These are phyloP conservation scores for Trichoderma harzianum DNA, from an alignment of 2,329 filamentous ascomycete species.

Conservation along the genomic window DNA sequence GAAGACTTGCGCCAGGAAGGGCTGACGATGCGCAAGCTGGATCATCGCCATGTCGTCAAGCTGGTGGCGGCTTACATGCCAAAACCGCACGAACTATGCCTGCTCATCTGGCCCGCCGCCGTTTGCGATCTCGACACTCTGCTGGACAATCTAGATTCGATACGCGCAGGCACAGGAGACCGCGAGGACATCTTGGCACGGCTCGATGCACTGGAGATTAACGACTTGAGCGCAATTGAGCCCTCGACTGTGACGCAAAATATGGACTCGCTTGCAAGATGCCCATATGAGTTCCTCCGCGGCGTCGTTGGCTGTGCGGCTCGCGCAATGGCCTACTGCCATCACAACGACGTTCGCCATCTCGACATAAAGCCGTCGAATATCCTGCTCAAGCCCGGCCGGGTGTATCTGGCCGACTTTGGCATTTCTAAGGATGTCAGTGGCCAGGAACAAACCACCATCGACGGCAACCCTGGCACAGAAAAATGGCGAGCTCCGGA, in stretches of 20 bases:
- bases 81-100: slow-evolving; percentile 39
- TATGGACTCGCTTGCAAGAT: slow-evolving; percentile 27
- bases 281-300: slow-evolving; percentile 41
- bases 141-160: slow-evolving; percentile 41
- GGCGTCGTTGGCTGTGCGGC: slow-evolving; percentile 44
- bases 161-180: slow-evolving; percentile 38
- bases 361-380: slow-evolving; percentile 49
- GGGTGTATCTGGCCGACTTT: slow-evolving; percentile 49
- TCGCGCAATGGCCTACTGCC: slow-evolving; percentile 42
- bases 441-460: slow-evolving; percentile 44
- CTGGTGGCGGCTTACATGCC: slow-evolving; percentile 46
- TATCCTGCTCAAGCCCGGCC: slow-evolving; percentile 43
- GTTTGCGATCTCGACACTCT: slow-evolving; percentile 43
- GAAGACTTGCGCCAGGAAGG: slow-evolving; percentile 44
- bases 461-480: slow-evolving; percentile 40
- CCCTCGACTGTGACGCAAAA: slow-evolving; percentile 23
- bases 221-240: slow-evolving; percentile 37
- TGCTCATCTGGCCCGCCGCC: slow-evolving; percentile 47
- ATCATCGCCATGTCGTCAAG: slow-evolving; percentile 47
- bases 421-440: slow-evolving; percentile 47
- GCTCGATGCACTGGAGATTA: slow-evolving; percentile 38
- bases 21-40: slow-evolving; percentile 45
- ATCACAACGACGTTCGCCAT: slow-evolving; percentile 42
- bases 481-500: slow-evolving; percentile 47
- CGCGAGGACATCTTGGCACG: slow-evolving; percentile 40